Evolutionary conservation across 352 stramenopile species (phyloP), one percentile per base, ranked within the genome.

Genomic region (Thalassiosira livingstoniorum): DNA sequence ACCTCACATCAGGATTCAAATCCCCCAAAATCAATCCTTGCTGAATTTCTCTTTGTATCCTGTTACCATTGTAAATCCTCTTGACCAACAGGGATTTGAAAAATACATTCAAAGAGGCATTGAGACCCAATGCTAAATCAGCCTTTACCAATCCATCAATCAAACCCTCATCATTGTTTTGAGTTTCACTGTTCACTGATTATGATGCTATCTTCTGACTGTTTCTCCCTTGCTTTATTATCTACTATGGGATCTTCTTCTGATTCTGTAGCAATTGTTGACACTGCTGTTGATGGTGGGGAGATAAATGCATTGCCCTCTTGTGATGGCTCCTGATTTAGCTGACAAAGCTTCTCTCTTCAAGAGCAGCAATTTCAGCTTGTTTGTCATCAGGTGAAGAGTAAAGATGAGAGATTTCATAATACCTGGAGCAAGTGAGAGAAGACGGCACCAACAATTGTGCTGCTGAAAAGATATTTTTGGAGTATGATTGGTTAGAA

Each of bases 1-100:
- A n/a, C n/a, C 60, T 74, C 65, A 70, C 61, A 62, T 64, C 71
- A 61, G 74, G 55, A 66, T 92, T 91, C 54, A 91, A 79, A 69
- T 92, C 87, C 27, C 87, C 87, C 21, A 92, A 76, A 88, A 91
- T 80, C 77, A 92, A 87, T 23, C 78, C 35, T 25, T 63, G 73
- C 27, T 47, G n/a, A 77, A 69, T 67, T 18, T 68, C 79, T 53
- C 85, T 84, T 18, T 83, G 47, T 57, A 61, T 82, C 21, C 86
- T 87, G 78, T 91, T 91, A 39, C 80, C 83, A 45, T 73, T 69
- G 2, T 88, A 78, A 86, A 86, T 69, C 45, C 87, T 78, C 58
- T 88, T 64, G 15, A 85, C 85, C 34, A 92, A 58, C 13, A 79
- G 85, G 57, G 91, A 58, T 62, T 92, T 84, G 15, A 70, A 86